phyloP scores from a whole-genome alignment of 768 basidiomycete genomes.

The Lentinula sp. region DNA sequence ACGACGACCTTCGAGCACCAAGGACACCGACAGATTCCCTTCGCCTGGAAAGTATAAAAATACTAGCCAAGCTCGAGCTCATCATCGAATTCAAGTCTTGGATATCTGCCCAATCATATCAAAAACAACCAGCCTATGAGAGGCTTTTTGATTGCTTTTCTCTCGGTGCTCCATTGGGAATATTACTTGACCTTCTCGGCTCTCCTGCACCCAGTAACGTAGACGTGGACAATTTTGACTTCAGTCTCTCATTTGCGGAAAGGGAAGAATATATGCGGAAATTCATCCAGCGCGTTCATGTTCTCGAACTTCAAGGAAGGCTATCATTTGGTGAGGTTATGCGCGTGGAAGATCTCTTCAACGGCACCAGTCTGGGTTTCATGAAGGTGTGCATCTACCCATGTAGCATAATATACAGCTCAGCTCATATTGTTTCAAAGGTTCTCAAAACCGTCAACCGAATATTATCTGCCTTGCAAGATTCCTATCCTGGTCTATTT shows the following conservation, averaged over 20 bases:
- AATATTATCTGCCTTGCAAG: constrained; percentile 26
- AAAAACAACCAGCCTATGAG: constrained; percentile 18
- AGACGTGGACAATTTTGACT: constrained; percentile 22
- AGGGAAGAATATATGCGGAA: constrained; percentile 22
- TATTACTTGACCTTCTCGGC: constrained; percentile 30
- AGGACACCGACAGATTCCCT: constrained; percentile 30
- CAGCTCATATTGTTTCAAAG: constrained; percentile 11
- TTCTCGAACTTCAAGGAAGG: constrained; percentile 25
- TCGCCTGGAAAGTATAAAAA: constrained; percentile 27
- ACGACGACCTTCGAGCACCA: constrained; percentile 14
- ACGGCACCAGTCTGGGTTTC: constrained; percentile 23
- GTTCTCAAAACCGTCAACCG: constrained; percentile 29
- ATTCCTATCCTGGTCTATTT: constrained; percentile 29
- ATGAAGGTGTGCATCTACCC: constrained; percentile 21
- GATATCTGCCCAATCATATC: constrained; percentile 22
- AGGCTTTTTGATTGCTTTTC: constrained; percentile 31
- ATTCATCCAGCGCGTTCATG: constrained; percentile 29
- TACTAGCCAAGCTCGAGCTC: constrained; percentile 29
- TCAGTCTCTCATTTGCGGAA: constrained; percentile 21
- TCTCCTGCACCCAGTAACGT: constrained; percentile 24
- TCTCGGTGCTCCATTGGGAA: constrained; percentile 28
- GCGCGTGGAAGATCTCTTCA: constrained; percentile 28
- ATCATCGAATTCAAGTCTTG: constrained; percentile 31
- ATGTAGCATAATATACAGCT: not conserved
- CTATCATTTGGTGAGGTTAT: constrained; percentile 34